A percentile compares a stretch with the other conserved stretches of the same genome.
Conservation (phyloP, 257 asterid genomes). For the Solanum virginianum region DNA sequence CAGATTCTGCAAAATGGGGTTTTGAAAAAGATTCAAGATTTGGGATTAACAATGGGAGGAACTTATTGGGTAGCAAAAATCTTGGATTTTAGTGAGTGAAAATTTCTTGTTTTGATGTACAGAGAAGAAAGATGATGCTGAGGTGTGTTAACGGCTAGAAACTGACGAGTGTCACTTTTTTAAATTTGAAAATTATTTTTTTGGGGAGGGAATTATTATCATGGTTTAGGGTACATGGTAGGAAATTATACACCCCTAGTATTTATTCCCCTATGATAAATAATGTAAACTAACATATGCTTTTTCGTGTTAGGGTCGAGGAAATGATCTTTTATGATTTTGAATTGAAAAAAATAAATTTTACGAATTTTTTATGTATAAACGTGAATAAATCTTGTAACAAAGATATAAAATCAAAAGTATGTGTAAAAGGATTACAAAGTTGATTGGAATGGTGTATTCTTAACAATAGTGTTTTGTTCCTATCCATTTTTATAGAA, state of each 20-base stretch:
- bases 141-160: slow-evolving; percentile 1
- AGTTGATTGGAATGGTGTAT: neutral
- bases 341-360: neutral
- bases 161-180: slow-evolving; percentile 5
- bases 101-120: neutral
- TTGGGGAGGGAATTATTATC: slow-evolving; percentile 23
- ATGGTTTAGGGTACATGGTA: neutral
- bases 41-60: neutral
- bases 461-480: neutral
- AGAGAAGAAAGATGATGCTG: neutral
- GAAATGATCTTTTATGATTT: neutral
- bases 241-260: neutral
- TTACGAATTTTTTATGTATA: fast-evolving
- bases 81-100: neutral
- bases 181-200: slow-evolving; percentile 30
- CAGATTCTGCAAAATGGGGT: neutral
- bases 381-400: neutral
- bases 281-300: neutral
- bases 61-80: neutral
- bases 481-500: neutral
- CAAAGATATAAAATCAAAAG: neutral
- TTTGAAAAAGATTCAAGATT: neutral
- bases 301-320: neutral
- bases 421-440: neutral
- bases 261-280: neutral